Evolutionary conservation across 179 eudicot genomes (phyloP), one percentile per base, ranked within the genome.

Genomic region (Silene noctiflora): DNA sequence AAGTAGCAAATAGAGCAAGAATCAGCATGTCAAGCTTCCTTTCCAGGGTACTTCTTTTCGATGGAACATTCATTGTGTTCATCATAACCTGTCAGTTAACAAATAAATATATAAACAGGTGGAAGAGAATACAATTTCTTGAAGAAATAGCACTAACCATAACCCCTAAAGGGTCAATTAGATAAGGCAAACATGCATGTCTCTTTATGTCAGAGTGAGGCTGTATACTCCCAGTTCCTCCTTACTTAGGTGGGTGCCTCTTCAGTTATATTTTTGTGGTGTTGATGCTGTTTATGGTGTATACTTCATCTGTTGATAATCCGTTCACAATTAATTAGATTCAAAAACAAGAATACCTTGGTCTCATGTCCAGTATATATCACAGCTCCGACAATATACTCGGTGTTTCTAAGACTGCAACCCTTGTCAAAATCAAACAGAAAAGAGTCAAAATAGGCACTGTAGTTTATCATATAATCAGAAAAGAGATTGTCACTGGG

Each of bases 1-100:
- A 87, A 86, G 89, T 87, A 77, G 84, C 81, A 83, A 96, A 96
- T 51, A 96, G 89, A 72, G 92, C 76, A 59, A 93, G 89, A 77
- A 96, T 96, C 76, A 96, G 87, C 81, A 88, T 93, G 88, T 96
- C 99, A 75, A 96, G 98, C 86, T 96, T 96, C 90, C 86, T 90
- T 76, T 96, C 99, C 83, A 96, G 83, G 33, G 99, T 96, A 84
- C 99, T 96, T 84, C 99, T 83, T 86, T 96, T 96, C 53, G 99
- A 96, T 60, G 99, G 99, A 79, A 93, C 94, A 83, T 91, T 93
- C 99, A 96, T 96, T 75, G 99, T 81, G 86, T 96, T 96, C 99
- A 96, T 96, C 99, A 96, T 96, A 81, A 96, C 99, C 99, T 96
- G 87, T 79, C 81, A 76, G 42, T 69, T 63, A 19, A 77, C 66